These are phyloP conservation scores for Skeletonema costatum DNA, from an alignment of 108 stramenopile genomes.

Conservation along the genomic window DNA sequence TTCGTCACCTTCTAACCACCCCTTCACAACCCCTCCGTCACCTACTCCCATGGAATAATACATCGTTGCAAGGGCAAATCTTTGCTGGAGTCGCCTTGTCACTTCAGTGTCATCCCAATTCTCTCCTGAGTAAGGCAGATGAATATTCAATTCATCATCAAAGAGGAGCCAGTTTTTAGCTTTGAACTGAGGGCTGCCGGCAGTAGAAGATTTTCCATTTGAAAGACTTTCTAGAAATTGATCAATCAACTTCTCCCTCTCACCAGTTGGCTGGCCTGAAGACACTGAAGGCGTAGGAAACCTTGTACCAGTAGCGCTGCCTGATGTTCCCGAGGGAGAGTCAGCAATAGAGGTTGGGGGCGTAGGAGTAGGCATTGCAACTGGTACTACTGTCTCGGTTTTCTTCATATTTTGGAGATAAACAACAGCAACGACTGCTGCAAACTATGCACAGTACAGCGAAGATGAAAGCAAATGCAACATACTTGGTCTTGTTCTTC, in stretches of 20 bases:
- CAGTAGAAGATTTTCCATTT: constrained; percentile 27
- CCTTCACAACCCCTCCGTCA: constrained; percentile 30
- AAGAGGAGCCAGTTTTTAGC: constrained; percentile 66
- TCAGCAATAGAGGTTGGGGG: neutral
- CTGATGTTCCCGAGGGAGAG: neutral
- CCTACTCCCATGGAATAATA: constrained; percentile 59
- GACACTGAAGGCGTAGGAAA: neutral
- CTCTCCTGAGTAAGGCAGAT: constrained; percentile 6
- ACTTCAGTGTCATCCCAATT: constrained; percentile 8
- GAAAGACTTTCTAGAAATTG: constrained; percentile 25
- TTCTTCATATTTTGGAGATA: constrained; percentile 9
- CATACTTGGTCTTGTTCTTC: constrained; percentile 16
- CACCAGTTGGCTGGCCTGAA: constrained; percentile 3
- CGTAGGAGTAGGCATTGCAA: neutral
- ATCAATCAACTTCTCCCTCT: constrained; percentile 21
- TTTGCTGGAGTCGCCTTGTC: constrained; percentile 56
- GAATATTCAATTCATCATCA: constrained; percentile 29
- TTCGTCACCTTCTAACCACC: constrained; percentile 75
- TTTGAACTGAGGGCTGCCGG: constrained; percentile 49
- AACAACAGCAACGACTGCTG: constrained; percentile 3
- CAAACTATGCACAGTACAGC: constrained; percentile 3
- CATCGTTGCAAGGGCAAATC: constrained; percentile 69
- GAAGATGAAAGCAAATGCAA: neutral
- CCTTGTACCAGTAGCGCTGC: neutral
- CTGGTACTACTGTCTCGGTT: neutral